These are phyloP conservation scores for Zymoseptoria passerinii DNA, from an alignment of 2,329 filamentous ascomycete genomes.

Conservation along the genomic window DNA sequence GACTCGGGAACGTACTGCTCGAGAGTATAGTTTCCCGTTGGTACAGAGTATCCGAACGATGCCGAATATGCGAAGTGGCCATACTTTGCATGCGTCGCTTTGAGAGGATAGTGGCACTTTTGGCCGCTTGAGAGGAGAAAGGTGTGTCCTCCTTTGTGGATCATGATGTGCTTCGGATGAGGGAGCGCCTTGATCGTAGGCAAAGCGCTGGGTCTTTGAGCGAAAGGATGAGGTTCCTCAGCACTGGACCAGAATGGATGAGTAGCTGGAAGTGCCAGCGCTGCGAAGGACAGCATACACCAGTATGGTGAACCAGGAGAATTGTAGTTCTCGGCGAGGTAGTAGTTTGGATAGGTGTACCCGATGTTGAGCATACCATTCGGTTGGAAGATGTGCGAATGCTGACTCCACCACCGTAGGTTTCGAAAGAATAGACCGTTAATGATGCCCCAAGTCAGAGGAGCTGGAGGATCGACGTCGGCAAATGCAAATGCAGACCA, in stretches of 20 bases:
- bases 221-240: constrained; percentile 48
- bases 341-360: constrained; percentile 73
- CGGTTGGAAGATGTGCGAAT: constrained; percentile 64
- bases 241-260: constrained; percentile 68
- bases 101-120: constrained; percentile 74
- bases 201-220: constrained; percentile 45
- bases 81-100: constrained; percentile 74
- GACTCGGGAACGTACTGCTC: constrained; percentile 70
- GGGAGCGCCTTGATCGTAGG: constrained; percentile 52
- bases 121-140: constrained; percentile 70
- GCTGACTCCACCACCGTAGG: constrained; percentile 70
- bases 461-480: constrained; percentile 61
- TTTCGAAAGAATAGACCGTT: constrained; percentile 68
- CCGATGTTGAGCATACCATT: constrained; percentile 69
- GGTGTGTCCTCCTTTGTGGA: constrained; percentile 59
- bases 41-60: constrained; percentile 68
- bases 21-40: constrained; percentile 64
- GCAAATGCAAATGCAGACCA: constrained; percentile 73
- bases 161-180: constrained; percentile 66
- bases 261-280: constrained; percentile 57
- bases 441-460: constrained; percentile 69
- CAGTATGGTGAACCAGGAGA: constrained; percentile 66
- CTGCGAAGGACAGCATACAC: constrained; percentile 71
- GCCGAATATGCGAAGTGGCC: constrained; percentile 71
- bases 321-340: constrained; percentile 77